phyloP scores from a whole-genome alignment of 2,329 filamentous ascomycete genomes.

The Grosmannia clavigera region DNA sequence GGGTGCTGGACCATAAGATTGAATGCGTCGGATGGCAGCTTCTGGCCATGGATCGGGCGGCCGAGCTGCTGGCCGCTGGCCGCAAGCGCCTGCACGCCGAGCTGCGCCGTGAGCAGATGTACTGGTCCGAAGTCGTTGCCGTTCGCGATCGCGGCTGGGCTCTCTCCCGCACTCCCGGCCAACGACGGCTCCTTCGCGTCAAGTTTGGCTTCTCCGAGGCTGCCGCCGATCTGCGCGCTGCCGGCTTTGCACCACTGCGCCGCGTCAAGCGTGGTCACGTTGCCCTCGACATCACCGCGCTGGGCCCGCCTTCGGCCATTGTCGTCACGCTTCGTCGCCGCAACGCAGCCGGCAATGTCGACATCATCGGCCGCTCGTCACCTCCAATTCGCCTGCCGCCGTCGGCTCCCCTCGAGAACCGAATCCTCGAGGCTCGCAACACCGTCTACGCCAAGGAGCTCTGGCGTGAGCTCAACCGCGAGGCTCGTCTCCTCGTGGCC shows the following conservation, averaged over 20 bases:
- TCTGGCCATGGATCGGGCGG: conserved; percentile 61
- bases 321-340: conserved; percentile 5
- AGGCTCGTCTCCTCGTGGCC: conserved; percentile 60
- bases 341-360: conserved; percentile 34
- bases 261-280: conserved; percentile 64
- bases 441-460: conserved; percentile 76
- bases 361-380: conserved; percentile 42
- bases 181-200: conserved; percentile 66
- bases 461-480: conserved; percentile 78
- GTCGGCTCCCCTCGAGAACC: conserved; percentile 49
- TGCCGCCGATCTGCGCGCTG: conserved; percentile 46
- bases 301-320: conserved; percentile 27
- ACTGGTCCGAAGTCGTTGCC: conserved; percentile 77
- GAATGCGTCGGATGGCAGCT: conserved; percentile 62
- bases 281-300: conserved; percentile 52
- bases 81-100: conserved; percentile 63
- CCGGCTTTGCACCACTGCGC: conserved; percentile 69
- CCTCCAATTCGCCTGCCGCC: conserved; percentile 40
- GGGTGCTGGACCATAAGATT: conserved; percentile 42
- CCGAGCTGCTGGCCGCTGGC: conserved; percentile 61
- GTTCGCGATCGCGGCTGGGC: conserved; percentile 81
- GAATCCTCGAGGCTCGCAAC: conserved; percentile 64
- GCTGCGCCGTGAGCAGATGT: conserved; percentile 67
- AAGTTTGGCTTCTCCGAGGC: conserved; percentile 80
- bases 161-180: conserved; percentile 62